Evolutionary conservation across 805 yeast genomes (phyloP).

Genomic region (Myxozyma neotropica): DNA sequence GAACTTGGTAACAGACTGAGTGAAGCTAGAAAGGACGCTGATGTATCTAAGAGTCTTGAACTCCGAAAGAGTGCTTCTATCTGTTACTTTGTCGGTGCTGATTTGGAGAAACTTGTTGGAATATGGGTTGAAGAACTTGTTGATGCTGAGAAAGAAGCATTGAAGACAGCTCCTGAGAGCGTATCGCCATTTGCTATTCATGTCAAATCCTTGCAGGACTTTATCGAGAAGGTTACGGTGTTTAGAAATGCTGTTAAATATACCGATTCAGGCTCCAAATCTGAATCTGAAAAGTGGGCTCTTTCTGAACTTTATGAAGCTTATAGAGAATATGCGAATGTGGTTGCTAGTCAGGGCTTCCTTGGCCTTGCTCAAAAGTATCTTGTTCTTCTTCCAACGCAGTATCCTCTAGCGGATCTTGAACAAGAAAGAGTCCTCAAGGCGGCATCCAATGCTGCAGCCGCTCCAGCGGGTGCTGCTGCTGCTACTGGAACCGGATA

Average conservation of each 20-base stretch:
- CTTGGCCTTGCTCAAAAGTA: constrained; percentile 77
- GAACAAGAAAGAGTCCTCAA: constrained; percentile 79
- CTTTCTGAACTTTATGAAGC: constrained; percentile 58
- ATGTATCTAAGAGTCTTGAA: constrained; percentile 36
- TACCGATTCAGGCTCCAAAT: constrained; percentile 27
- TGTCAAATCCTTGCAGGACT: constrained; percentile 74
- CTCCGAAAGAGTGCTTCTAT: constrained; percentile 73
- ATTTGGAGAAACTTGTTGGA: constrained; percentile 73
- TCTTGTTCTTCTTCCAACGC: constrained; percentile 70
- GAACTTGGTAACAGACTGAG: constrained; percentile 79
- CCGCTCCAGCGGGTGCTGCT: background rate
- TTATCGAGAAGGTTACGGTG: constrained; percentile 81
- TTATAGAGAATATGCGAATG: constrained; percentile 77
- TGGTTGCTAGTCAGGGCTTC: constrained; percentile 79
- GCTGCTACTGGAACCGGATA: background rate
- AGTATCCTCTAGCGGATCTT: constrained; percentile 62
- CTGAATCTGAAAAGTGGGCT: constrained; percentile 43
- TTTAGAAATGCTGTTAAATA: constrained; percentile 55
- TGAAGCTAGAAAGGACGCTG: constrained; percentile 38
- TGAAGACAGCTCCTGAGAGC: constrained; percentile 39
- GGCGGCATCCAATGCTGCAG: constrained; percentile 50
- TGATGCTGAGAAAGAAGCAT: constrained; percentile 44
- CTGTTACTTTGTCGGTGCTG: constrained; percentile 78
- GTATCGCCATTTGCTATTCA: constrained; percentile 78
- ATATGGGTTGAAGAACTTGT: constrained; percentile 83